Evolutionary conservation across 805 yeast genomes (phyloP), one percentile per base, ranked within the genome.

Genomic region (Kuraishia hungarica): DNA sequence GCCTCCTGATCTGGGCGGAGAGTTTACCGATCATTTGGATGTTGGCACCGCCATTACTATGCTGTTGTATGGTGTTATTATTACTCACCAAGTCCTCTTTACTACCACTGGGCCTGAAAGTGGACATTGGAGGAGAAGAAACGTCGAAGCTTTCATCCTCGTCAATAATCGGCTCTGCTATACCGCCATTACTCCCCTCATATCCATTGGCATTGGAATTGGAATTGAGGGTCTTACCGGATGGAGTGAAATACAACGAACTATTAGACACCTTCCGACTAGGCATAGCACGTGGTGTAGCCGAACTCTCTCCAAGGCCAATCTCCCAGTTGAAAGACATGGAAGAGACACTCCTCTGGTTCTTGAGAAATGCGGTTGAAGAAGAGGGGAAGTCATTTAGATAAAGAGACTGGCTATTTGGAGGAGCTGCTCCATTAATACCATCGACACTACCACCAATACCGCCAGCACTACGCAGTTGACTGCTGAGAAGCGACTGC

Each of bases 11-110:
- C 52, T 84, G 89, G 0, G 88, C 72, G 51, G 92, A 83, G 76
- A 94, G 77, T 62, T 86, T 88, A 58, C 86, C 83, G 51, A 89
- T 79, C 54, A 89, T 66, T 64, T 87, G 97, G 50, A 85, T 77
- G 54, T 70, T 69, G 15, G 60, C 55, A 46, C 55, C 63, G 60
- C 7, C 64, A 61, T 29, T 54, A 4, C 49, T 28, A 22, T 35
- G 39, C 13, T 50, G 51, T 5, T 22, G 22, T 4, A 21, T 26
- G n/a, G 24, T n/a, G 48, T 23, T 43, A 24, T 43, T 35, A 52
- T 48, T n/a, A 51, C 49, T 52, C 50, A 13, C 49, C 28, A 52
- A 48, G 48, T 39, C 51, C 20, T 51, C 35, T 2, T 39, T 23
- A 35, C 56, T 53, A 51, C 59, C 59, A 21, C 50, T 50, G 26